These are phyloP conservation scores for Stemphylium vesicarium DNA, from an alignment of 2,329 filamentous ascomycete species.

Conservation along the genomic window DNA sequence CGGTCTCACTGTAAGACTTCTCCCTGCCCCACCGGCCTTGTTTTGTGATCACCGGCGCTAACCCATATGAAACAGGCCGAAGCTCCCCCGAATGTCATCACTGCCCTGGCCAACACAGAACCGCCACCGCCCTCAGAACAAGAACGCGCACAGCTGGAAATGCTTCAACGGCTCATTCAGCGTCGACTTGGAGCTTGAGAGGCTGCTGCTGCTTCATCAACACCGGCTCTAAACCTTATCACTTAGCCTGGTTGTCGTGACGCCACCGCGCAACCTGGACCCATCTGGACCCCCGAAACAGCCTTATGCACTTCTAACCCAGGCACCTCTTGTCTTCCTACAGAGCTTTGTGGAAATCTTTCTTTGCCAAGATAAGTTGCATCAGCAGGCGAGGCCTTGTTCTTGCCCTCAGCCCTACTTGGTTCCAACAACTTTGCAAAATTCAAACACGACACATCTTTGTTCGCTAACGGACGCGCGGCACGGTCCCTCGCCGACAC, in stretches of 20 bases:
- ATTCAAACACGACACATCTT: conserved; percentile 21
- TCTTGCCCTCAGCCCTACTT: conserved; percentile 9
- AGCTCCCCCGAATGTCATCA: conserved; percentile 45
- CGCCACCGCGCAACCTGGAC: conserved; percentile 24
- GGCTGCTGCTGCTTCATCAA: conserved; percentile 13
- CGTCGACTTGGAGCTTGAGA: conserved; percentile 36
- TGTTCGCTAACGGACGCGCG: conserved; percentile 23
- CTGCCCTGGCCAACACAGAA: conserved; percentile 36
- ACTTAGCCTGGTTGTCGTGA: conserved; percentile 25
- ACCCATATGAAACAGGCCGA: conserved; percentile 49
- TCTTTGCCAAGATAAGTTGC: conserved; percentile 1
- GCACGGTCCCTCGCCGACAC: conserved; percentile 16
- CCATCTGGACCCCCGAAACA: conserved; percentile 25
- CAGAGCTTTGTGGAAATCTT: neutral
- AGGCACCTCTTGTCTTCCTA: conserved; percentile 2
- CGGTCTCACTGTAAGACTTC: conserved; percentile 66
- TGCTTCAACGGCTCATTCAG: conserved; percentile 42
- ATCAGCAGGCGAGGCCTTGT: conserved; percentile 1
- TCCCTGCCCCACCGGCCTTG: conserved; percentile 32
- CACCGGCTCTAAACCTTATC: conserved; percentile 19
- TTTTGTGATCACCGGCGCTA: conserved; percentile 43
- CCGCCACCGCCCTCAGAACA: conserved; percentile 31
- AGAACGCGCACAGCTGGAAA: conserved; percentile 40
- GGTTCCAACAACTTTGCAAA: conserved; percentile 9
- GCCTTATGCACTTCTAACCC: conserved; percentile 15